phyloP scores from a whole-genome alignment of 495 filamentous ascomycete species.

The Zalerion maritima region DNA sequence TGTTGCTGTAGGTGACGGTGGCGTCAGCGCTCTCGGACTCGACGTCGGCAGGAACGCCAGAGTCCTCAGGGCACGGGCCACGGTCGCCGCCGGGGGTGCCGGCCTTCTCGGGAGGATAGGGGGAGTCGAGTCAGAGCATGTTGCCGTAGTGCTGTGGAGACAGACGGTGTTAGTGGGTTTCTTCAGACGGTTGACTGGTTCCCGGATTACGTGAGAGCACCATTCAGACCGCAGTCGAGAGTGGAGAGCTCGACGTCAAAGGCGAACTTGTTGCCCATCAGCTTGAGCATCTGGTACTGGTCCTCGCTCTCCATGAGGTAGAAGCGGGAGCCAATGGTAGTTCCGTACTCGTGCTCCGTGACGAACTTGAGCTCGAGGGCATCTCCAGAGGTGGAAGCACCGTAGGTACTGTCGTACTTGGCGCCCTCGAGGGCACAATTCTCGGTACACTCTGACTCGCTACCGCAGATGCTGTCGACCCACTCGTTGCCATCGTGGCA shows the following conservation, averaged over 20 bases:
- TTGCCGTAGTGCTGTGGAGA: slow-evolving; percentile 48
- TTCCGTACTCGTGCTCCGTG: slow-evolving; percentile 32
- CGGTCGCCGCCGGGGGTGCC: slow-evolving; percentile 49
- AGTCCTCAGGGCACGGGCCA: slow-evolving; percentile 49
- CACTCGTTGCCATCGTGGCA: slow-evolving; percentile 38
- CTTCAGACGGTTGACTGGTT: too few species aligned
- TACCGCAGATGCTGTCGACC: slow-evolving; percentile 25
- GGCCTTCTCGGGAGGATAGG: slow-evolving; percentile 45
- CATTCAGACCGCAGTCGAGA: slow-evolving; percentile 40
- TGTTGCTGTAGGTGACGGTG: too few species aligned
- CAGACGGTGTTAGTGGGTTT: too few species aligned
- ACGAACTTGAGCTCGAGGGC: slow-evolving; percentile 39
- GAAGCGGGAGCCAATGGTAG: slow-evolving; percentile 37
- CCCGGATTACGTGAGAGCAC: too few species aligned
- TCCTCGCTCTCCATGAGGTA: slow-evolving; percentile 39
- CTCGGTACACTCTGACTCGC: slow-evolving; percentile 21
- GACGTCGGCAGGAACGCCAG: slow-evolving; percentile 49
- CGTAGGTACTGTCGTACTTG: slow-evolving; percentile 33
- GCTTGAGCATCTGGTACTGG: slow-evolving; percentile 42
- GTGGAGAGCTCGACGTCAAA: slow-evolving; percentile 46
- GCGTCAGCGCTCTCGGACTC: too few species aligned
- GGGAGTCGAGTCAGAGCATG: slow-evolving; percentile 79
- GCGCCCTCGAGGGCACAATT: slow-evolving; percentile 35
- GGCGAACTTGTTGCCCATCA: slow-evolving; percentile 43
- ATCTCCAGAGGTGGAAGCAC: slow-evolving; percentile 31